Evolutionary conservation across 1,284 basidiomycete species (phyloP), one percentile per base, ranked within the genome.

Genomic region (Baeospora myosura): DNA sequence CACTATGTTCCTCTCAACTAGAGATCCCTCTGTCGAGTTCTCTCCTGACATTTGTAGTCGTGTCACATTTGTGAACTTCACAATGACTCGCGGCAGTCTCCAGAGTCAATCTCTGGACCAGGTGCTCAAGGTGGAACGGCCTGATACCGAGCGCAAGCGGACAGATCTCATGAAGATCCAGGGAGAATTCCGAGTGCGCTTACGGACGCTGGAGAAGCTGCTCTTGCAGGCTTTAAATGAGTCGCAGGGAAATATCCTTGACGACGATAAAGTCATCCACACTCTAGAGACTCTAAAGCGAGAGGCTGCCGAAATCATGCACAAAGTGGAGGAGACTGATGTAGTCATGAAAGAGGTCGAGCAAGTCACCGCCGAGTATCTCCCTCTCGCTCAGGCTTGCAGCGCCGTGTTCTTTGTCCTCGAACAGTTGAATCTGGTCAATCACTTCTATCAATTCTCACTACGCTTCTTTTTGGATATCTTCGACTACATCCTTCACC

Each of bases 51-150:
- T 99, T 49, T 98, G 95, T 73, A 96, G 92, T 68, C 82, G 96
- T 46, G 96, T 98, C 26, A 96, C 95, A 0, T 97, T 99, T 58
- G 95, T 98, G 70, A 99, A 99, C 71, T 99, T 99, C 65, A 98
- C 95, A 12, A 98, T 98, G 91, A 99, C 96, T 0, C 79, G 94
- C 46, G 92, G 92, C 62, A 97, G 93, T 74, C 74, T 99, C 26
- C 95, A 98, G 63, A 97, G 92, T 49, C 96, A 98, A 63, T 96
- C 94, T 0, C 76, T 98, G 38, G 94, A 97, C 60, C 93, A 97
- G 61, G 93, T 98, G 2, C 78, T 99, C 49, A 95, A 95, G 59
- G 90, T 91, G 33, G 96, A 99, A 60, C 79, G 96, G 10, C 93
- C 97, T 0, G 96, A 98, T 56, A 94, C 93, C 1, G 96, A 99